Evolutionary conservation across 495 filamentous ascomycete species (phyloP), one percentile per base, ranked within the genome.

Genomic region (Penicillium lagena): DNA sequence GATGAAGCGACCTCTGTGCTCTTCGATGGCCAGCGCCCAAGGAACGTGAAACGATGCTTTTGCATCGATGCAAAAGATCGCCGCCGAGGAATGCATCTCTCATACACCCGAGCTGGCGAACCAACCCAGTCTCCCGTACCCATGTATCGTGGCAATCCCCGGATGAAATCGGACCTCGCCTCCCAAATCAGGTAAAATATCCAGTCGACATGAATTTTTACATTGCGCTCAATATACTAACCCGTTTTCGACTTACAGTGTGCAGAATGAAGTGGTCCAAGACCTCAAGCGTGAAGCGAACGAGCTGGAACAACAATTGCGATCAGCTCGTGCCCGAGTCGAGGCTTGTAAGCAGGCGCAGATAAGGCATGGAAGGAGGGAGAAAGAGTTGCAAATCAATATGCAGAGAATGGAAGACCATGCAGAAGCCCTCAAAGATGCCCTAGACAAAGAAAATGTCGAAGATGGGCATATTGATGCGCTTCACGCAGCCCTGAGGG

Each of bases 161-260:
- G 89, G 8, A 94, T 97, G 82, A 85, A 85, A 62, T 85, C 87
- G 0, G 87, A 95, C 54, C 66, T 80, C 7, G 83, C 79, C 33
- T 76, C 76, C 14, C 86, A 87, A 62, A 75, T 86, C 33, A 70
- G 65, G 65, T 78, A 73, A 35, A 67, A 38, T 35, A 9, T 8
- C 17, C 33, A 13, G 13, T 9, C 37, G 13, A 45, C 14, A 11
- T 17, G 9, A 27, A 29, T 3, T n/a, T 11, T 13, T 4, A 4
- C 33, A 30, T 34, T n/a, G 13, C 8, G 13, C 12, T 9, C 30
- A 27, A 10, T 34, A 34, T 12, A 32, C 35, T 39, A 15, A 38
- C 4, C 17, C 28, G 1, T 46, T 32, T 17, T 35, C 12, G 11
- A 27, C 49, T 4, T 52, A 1, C 37, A 78, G 72, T 14, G 51